Evolutionary conservation across 2,329 filamentous ascomycete species (phyloP).

Genomic region (Alternaria sp.): DNA sequence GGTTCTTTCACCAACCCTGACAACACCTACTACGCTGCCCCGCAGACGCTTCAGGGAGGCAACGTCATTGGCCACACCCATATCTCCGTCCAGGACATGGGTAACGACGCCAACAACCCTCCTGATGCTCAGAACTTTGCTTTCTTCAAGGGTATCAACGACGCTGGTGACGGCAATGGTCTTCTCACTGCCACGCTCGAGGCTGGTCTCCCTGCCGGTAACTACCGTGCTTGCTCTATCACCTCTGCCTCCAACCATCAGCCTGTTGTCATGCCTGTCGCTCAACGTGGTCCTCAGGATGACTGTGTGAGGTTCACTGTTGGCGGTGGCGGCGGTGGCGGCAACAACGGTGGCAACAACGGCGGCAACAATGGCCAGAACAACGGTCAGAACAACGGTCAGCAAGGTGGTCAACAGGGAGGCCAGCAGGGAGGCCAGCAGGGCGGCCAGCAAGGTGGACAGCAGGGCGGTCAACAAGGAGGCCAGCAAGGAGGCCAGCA

Average conservation of each 20-base stretch:
- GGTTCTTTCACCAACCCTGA: constrained; percentile 63
- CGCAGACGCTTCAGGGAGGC: constrained; percentile 56
- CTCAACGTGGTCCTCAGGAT: constrained; percentile 61
- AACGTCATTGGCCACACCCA: constrained; percentile 57
- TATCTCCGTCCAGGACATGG: constrained; percentile 60
- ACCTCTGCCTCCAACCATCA: constrained; percentile 61
- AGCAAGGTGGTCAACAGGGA: neutral
- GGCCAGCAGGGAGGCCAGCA: neutral
- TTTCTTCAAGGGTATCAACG: constrained; percentile 66
- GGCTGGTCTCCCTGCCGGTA: constrained; percentile 56
- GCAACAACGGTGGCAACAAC: constrained; percentile 15
- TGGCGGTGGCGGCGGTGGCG: constrained; percentile 9
- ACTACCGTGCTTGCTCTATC: constrained; percentile 61
- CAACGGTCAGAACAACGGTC: constrained; percentile 1
- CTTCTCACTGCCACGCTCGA: constrained; percentile 54
- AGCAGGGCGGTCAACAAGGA: neutral
- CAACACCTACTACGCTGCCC: constrained; percentile 62
- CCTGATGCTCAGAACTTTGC: constrained; percentile 55
- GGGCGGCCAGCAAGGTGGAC: neutral
- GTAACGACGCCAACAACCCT: constrained; percentile 45
- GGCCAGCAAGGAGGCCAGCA: constrained; percentile 1
- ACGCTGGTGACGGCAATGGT: constrained; percentile 56
- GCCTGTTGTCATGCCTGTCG: constrained; percentile 64
- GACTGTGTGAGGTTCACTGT: constrained; percentile 61
- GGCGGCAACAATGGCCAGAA: constrained; percentile 1